Base-by-base conservation (phyloP, 768 basidiomycete genomes). In the Serendipita vermifera region DNA sequence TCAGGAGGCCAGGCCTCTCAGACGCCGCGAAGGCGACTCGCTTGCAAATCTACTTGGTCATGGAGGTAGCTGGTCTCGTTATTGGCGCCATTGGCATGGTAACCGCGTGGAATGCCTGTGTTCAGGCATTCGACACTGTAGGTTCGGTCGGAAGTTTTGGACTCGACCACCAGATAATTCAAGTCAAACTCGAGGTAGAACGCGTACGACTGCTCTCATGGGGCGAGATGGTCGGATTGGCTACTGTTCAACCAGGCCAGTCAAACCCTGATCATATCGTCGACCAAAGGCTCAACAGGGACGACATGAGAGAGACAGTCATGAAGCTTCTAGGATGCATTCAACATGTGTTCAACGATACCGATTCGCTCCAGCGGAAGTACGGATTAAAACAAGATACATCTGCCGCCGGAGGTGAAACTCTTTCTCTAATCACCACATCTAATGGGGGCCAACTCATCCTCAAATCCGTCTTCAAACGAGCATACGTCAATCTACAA, bases 171-270 rank as follows among this genome's bases (percentile, higher is more conserved):
- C 33, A 55, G 29, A 27, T 38, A 26, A 4, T 41, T 5, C 22
- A 17, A 4, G 35, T 38, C 27, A 55, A 55, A 22, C 33, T 55
- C 15, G 54, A 55, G 35, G 54, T 55, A 4, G 54, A 55, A 33
- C 27, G 54, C 3, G 33, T 55, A 4, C 54, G 54, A 40, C 54
- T 55, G 9, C 27, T 55, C 33, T 35, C 31, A 11, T 55, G 54
- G 54, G 54, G 54, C 3, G 33, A 55, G 11, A 33, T 33, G 3
- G 54, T 55, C 33, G 54, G 54, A 24, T 33, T 55, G 27, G 38
- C 22, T 33, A 38, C 15, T 15, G 39, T 40, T 4, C 39, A 40
- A 24, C 4, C 17, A 15, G 5, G 26, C 17, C 17, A n/a, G 5
- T 5, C 39, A 24, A 24, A 40, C 26, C 39, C 39, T 7, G 17